These are phyloP conservation scores for Sphagnum magellanicum DNA, from an alignment of 228 moss, liverwort and hornwort genomes.

Conservation along the genomic window DNA sequence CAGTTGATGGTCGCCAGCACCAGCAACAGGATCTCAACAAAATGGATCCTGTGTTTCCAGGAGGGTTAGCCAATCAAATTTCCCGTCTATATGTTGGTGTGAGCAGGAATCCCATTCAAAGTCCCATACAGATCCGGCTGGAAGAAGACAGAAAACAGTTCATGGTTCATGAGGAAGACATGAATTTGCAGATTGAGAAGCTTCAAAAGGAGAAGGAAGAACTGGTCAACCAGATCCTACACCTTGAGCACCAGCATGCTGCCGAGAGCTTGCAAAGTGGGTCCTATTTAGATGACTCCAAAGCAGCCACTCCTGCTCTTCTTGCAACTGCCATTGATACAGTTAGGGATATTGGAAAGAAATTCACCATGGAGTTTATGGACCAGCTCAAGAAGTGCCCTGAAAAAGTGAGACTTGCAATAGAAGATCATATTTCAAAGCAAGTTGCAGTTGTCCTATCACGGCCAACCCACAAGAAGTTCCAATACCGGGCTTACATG, in stretches of 20 bases:
- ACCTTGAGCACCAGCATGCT: conserved; percentile 15
- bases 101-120: no score
- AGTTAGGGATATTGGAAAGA: conserved; percentile 18
- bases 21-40: no score
- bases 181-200: no score
- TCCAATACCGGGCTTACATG: conserved; percentile 20
- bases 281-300: conserved; percentile 24
- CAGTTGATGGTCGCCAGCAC: no score
- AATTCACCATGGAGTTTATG: conserved; percentile 14
- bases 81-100: no score
- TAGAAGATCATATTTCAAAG: not conserved
- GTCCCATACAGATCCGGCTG: no score
- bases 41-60: no score
- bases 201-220: not conserved
- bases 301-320: conserved; percentile 25
- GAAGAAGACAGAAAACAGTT: no score
- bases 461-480: conserved; percentile 14
- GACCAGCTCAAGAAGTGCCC: not conserved
- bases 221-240: conserved; percentile 10
- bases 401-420: not conserved
- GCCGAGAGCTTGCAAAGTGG: conserved; percentile 8
- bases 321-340: conserved; percentile 16
- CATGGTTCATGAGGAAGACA: no score
- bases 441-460: conserved; percentile 7
- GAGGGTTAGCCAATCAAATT: no score